A percentile compares a stretch with the other conserved stretches of the same genome.
Evolutionary conservation across 495 filamentous ascomycete genomes (phyloP).

Genomic region (Thermochaetoides thermophila): DNA sequence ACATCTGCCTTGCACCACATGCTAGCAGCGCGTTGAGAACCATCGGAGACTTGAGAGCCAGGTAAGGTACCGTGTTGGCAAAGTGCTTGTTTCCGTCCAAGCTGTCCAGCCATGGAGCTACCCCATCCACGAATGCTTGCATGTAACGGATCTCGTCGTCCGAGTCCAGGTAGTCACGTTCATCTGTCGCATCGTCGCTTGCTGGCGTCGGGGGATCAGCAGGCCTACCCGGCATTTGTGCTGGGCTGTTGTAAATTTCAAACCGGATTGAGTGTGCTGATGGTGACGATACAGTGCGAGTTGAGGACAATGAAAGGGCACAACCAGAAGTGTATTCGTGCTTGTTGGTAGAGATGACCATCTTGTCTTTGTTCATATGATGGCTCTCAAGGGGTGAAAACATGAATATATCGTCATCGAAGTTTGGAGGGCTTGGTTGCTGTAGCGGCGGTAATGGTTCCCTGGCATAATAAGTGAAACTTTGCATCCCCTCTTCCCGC

Average conservation of each 20-base stretch:
- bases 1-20: slow-evolving; percentile 72
- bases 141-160: slow-evolving; percentile 71
- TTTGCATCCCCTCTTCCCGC: background rate
- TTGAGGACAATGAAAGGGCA: no score
- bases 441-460: no score
- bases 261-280: slow-evolving; percentile 2
- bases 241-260: slow-evolving; percentile 8
- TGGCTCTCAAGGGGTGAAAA: no score
- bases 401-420: no score
- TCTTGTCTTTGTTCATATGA: no score
- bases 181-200: slow-evolving; percentile 27
- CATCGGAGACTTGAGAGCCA: slow-evolving; percentile 73
- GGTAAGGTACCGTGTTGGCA: slow-evolving; percentile 62
- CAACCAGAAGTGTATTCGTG: no score
- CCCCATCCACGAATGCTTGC: slow-evolving; percentile 83
- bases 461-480: no score
- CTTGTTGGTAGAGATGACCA: no score
- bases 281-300: background rate
- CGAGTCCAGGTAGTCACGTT: slow-evolving; percentile 44
- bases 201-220: slow-evolving; percentile 36
- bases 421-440: no score
- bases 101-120: slow-evolving; percentile 89
- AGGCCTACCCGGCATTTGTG: slow-evolving; percentile 10
- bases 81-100: slow-evolving; percentile 86
- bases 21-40: slow-evolving; percentile 83